Evolutionary conservation across 495 filamentous ascomycete genomes (phyloP).

Genomic region (Sporormia fimetaria): DNA sequence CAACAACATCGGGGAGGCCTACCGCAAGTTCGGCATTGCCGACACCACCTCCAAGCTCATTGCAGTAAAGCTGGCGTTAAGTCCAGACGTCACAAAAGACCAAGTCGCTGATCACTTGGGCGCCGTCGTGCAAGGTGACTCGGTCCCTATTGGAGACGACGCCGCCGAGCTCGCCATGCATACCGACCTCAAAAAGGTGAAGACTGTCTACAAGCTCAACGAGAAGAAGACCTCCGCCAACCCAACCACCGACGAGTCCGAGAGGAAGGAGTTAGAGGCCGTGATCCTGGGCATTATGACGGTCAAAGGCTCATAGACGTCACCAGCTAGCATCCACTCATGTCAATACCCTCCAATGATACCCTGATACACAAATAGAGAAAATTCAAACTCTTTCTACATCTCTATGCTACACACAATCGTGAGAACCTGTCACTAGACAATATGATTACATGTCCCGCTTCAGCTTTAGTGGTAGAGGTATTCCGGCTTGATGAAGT

Average conservation of each 20-base stretch:
- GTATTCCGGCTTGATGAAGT: constrained; percentile 89
- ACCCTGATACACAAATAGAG: neutral
- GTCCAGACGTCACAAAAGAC: constrained; percentile 13
- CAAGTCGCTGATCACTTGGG: constrained; percentile 51
- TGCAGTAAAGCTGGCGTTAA: constrained; percentile 56
- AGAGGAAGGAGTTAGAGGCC: constrained; percentile 29
- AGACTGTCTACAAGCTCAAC: constrained; percentile 67
- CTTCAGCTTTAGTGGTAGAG: constrained; percentile 44
- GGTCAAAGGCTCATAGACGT: constrained; percentile 31
- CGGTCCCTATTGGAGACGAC: constrained; percentile 53
- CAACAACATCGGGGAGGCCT: constrained; percentile 89
- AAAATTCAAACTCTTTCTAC: neutral
- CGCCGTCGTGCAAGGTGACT: constrained; percentile 49
- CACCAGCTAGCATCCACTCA: too few species aligned
- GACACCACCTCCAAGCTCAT: constrained; percentile 58
- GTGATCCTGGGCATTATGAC: constrained; percentile 33
- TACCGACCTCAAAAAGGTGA: constrained; percentile 57
- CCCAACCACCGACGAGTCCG: constrained; percentile 1
- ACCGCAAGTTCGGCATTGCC: constrained; percentile 72
- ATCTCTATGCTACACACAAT: constrained; percentile 22
- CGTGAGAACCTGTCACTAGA: neutral
- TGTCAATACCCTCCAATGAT: neutral
- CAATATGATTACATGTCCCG: too few species aligned
- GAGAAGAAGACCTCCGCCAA: neutral
- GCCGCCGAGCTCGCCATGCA: constrained; percentile 42